Percentiles rank a stretch among this genome's conserved stretches.
phyloP scores from a whole-genome alignment of 192 early-diverging fungal genomes.

The Backusella westeae region DNA sequence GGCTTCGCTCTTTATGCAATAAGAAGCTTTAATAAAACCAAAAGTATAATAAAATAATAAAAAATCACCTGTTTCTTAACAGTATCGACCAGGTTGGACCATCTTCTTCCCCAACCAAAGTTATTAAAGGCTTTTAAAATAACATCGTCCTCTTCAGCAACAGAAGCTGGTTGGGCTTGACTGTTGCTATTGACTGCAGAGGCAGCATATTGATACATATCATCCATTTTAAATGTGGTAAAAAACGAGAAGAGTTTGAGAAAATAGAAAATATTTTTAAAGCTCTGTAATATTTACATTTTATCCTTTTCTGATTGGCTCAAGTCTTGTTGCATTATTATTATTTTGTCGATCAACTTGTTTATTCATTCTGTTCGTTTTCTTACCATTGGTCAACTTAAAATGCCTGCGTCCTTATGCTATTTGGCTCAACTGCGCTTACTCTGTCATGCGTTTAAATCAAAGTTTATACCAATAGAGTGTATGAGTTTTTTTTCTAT shows the following conservation, averaged over 20 bases:
- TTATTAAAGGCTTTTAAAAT: conserved; percentile 29
- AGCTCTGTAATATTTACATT: background rate
- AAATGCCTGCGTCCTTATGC: too few relatives aligned
- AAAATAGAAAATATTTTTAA: background rate
- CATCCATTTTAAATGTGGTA: conserved; percentile 23
- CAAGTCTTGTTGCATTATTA: background rate
- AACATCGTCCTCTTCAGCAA: conserved; percentile 22
- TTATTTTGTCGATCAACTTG: too few relatives aligned
- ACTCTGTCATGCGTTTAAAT: too few relatives aligned
- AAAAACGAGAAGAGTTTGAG: background rate
- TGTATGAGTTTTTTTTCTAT: too few relatives aligned
- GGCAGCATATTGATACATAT: conserved; percentile 30
- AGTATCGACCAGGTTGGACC: conserved; percentile 18
- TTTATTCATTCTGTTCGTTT: too few relatives aligned
- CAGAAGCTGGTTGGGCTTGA: background rate
- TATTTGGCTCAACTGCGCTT: too few relatives aligned
- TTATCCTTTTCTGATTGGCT: background rate
- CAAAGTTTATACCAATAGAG: too few relatives aligned
- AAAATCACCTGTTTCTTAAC: conserved; percentile 36
- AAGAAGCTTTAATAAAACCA: background rate
- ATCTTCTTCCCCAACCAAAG: conserved; percentile 27
- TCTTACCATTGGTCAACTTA: too few relatives aligned
- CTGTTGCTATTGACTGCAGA: conserved; percentile 27
- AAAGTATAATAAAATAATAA: background rate
- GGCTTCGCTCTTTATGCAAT: conserved; percentile 26